Conservation (phyloP, 2,329 filamentous ascomycete species). For the Exophiala sp. region DNA sequence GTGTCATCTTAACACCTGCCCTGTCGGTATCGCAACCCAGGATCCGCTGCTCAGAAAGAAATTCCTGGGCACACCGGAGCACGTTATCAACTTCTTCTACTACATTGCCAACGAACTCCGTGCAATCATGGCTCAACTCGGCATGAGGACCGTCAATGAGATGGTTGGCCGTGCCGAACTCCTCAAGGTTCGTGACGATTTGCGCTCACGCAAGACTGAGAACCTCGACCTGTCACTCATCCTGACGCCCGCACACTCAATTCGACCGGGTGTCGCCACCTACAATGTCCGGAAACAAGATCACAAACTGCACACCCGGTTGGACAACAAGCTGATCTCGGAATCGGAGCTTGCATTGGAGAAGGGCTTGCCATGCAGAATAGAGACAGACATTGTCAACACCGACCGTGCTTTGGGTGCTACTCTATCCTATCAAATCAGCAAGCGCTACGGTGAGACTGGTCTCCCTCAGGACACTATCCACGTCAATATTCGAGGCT, state of each 20-base stretch:
- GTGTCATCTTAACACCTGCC: constrained; percentile 65
- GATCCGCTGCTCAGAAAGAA: constrained; percentile 93
- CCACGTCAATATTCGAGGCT: constrained; percentile 94
- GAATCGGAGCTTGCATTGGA: constrained; percentile 92
- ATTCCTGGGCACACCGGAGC: constrained; percentile 87
- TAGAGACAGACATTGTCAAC: constrained; percentile 95
- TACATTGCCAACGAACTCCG: constrained; percentile 94
- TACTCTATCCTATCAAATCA: constrained; percentile 93
- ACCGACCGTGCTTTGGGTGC: constrained; percentile 92
- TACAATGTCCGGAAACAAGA: constrained; percentile 99
- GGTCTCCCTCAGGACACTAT: constrained; percentile 90
- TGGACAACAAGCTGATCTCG: constrained; percentile 96
- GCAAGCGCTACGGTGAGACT: constrained; percentile 83
- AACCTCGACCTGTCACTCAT: constrained; percentile 93
- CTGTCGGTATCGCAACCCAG: constrained; percentile 92
- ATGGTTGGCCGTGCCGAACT: constrained; percentile 93
- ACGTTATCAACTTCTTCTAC: constrained; percentile 99
- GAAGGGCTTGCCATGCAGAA: constrained; percentile 86
- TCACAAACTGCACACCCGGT: constrained; percentile 83
- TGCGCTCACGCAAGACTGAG: constrained; percentile 81
- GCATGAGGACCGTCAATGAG: constrained; percentile 92
- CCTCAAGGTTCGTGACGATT: constrained; percentile 80
- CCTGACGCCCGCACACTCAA: constrained; percentile 90
- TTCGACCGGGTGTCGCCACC: constrained; percentile 88
- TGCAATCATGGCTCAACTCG: constrained; percentile 94